Conservation (phyloP, 768 basidiomycete species). For the Leccinum imitatum region DNA sequence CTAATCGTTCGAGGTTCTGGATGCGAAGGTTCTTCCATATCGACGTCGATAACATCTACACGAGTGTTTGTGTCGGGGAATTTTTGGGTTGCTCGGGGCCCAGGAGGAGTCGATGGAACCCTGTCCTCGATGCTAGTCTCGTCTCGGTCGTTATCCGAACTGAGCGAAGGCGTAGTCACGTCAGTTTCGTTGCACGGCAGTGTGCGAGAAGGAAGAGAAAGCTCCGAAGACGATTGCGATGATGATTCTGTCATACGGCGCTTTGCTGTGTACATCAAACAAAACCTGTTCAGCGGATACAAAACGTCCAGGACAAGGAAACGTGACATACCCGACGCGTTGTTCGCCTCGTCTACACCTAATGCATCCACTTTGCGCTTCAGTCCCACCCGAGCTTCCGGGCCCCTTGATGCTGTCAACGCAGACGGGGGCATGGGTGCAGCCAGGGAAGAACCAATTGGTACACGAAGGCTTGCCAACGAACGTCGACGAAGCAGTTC, state of each 20-base stretch:
- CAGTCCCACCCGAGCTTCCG: constrained; percentile 13
- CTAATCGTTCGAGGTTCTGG: constrained; percentile 10
- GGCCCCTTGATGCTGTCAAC: constrained; percentile 8
- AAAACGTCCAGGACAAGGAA: not conserved
- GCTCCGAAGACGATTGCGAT: constrained; percentile 30
- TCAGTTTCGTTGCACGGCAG: constrained; percentile 40
- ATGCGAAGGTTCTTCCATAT: constrained; percentile 32
- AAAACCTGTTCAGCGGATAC: constrained; percentile 4
- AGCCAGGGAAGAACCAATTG: constrained; percentile 24
- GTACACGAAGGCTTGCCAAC: constrained; percentile 27
- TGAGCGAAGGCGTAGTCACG: constrained; percentile 64
- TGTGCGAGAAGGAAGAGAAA: constrained; percentile 15
- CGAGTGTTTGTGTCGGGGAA: not conserved
- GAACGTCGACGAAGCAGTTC: constrained; percentile 29
- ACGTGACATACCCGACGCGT: constrained; percentile 35
- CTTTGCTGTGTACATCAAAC: constrained; percentile 33
- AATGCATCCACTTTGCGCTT: constrained; percentile 35
- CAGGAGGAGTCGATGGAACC: constrained; percentile 51
- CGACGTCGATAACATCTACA: constrained; percentile 38
- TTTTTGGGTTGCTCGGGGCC: constrained; percentile 24
- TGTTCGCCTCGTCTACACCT: constrained; percentile 26
- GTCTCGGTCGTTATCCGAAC: constrained; percentile 67
- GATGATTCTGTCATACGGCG: constrained; percentile 35
- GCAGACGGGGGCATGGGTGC: constrained; percentile 16
- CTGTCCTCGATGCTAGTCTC: constrained; percentile 49